Conservation (phyloP, 2,329 filamentous ascomycete species). For the Cercospora citrullina region DNA sequence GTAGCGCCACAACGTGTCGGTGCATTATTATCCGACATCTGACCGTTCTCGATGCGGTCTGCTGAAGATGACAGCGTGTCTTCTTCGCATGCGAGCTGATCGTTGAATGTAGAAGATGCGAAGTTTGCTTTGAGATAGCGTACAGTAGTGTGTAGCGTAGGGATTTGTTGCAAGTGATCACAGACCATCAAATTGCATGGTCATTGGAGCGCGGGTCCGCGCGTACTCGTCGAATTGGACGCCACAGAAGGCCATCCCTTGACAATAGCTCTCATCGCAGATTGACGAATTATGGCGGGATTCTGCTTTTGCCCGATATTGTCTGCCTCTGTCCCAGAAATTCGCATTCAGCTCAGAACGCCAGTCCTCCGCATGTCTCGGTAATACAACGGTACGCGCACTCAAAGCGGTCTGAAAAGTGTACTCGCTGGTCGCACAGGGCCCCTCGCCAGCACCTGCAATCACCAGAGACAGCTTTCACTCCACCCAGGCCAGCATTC, state of each 20-base stretch:
- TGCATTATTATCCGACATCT: not conserved
- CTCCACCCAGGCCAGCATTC: not conserved
- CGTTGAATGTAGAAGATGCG: not conserved
- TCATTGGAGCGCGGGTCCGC: not conserved
- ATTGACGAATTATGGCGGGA: not conserved
- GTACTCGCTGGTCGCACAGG: not conserved
- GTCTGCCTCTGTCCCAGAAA: not conserved
- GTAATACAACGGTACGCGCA: not conserved
- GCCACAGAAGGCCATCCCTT: not conserved
- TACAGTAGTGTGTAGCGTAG: not conserved
- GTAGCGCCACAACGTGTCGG: not conserved
- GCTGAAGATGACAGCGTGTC: conserved; percentile 8
- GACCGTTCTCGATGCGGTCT: not conserved
- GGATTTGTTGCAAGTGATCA: not conserved
- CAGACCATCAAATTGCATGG: not conserved
- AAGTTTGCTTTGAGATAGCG: not conserved
- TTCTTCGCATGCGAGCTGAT: not conserved
- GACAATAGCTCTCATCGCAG: not conserved
- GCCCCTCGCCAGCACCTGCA: not conserved
- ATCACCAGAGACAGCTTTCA: not conserved
- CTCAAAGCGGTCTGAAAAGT: not conserved
- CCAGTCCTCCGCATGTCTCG: not conserved
- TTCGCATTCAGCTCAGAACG: not conserved
- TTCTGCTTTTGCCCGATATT: not conserved
- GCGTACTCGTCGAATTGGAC: conserved; percentile 1